A percentile compares a stretch with the other conserved stretches of the same genome.
Conservation (phyloP, 2,329 filamentous ascomycete genomes). For the Elsinoe batatas region DNA sequence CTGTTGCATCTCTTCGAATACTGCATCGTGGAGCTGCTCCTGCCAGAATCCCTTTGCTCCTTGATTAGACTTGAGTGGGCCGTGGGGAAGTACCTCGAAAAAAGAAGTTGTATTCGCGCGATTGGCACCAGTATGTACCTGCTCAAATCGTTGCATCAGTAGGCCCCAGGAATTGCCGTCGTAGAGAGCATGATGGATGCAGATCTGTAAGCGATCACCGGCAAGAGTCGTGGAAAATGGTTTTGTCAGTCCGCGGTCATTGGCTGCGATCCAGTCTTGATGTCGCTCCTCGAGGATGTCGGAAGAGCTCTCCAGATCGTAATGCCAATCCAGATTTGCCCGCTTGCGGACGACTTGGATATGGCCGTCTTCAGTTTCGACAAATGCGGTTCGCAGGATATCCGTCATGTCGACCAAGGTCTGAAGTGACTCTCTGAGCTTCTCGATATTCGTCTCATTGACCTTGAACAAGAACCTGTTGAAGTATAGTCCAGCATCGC, state of each 20-base stretch:
- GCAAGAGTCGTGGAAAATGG: slow-evolving; percentile 47
- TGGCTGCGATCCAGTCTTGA: slow-evolving; percentile 45
- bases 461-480: slow-evolving; percentile 61
- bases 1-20: slow-evolving; percentile 24
- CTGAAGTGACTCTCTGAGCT: slow-evolving; percentile 50
- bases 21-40: slow-evolving; percentile 39
- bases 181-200: slow-evolving; percentile 79
- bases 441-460: slow-evolving; percentile 34
- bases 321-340: slow-evolving; percentile 1
- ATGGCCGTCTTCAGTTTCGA: slow-evolving; percentile 63
- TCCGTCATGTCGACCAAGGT: slow-evolving; percentile 44
- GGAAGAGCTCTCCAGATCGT: slow-evolving; percentile 35
- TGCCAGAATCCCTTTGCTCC: slow-evolving; percentile 59
- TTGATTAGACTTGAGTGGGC: slow-evolving; percentile 49
- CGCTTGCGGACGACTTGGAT: slow-evolving; percentile 55
- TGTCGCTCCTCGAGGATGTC: slow-evolving; percentile 31
- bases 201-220: slow-evolving; percentile 44
- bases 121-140: slow-evolving; percentile 37
- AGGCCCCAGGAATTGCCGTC: slow-evolving; percentile 70
- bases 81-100: slow-evolving; percentile 55
- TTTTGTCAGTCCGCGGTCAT: slow-evolving; percentile 38
- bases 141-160: slow-evolving; percentile 51
- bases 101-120: slow-evolving; percentile 45
- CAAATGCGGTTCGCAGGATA: slow-evolving; percentile 63
- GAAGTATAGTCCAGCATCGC: slow-evolving; percentile 57